These are phyloP conservation scores for Penicillium digitatum DNA, from an alignment of 2,329 filamentous ascomycete genomes.

Conservation along the genomic window DNA sequence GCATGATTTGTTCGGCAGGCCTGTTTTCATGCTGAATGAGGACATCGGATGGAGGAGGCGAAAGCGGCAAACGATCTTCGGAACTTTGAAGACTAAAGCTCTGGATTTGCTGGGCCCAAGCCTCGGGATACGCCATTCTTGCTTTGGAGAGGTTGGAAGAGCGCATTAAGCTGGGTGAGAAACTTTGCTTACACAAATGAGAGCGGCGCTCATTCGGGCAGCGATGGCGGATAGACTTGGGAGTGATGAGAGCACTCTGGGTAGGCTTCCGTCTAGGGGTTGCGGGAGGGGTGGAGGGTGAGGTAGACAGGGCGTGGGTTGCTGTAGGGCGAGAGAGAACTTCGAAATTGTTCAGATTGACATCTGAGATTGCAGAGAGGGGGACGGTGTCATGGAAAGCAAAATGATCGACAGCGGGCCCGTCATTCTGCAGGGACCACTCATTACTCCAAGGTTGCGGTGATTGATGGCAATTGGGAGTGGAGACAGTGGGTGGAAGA, in stretches of 20 bases:
- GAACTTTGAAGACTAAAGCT: slow-evolving; percentile 50
- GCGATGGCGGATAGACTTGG: slow-evolving; percentile 40
- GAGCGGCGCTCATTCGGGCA: slow-evolving; percentile 41
- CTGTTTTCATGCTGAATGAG: slow-evolving; percentile 40
- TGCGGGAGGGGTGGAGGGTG: slow-evolving; percentile 37
- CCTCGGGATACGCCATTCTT: slow-evolving; percentile 42
- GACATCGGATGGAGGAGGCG: slow-evolving; percentile 46
- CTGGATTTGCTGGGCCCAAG: slow-evolving; percentile 54
- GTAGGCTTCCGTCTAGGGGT: slow-evolving; percentile 36
- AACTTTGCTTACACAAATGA: slow-evolving; percentile 42
- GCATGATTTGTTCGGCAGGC: slow-evolving; percentile 30
- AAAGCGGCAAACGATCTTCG: slow-evolving; percentile 42
- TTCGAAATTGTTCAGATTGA: slow-evolving; percentile 33
- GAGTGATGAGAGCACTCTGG: slow-evolving; percentile 37
- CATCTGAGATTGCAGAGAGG: slow-evolving; percentile 33
- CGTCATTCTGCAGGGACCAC: slow-evolving; percentile 50
- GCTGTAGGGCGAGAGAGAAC: slow-evolving; percentile 25
- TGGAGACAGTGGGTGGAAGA: slow-evolving; percentile 49
- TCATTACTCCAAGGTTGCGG: slow-evolving; percentile 54
- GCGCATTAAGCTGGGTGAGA: slow-evolving; percentile 53
- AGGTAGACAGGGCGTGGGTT: slow-evolving; percentile 22
- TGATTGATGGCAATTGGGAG: slow-evolving; percentile 40
- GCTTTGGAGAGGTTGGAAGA: slow-evolving; percentile 47
- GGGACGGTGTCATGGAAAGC: slow-evolving; percentile 40
- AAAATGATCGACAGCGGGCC: slow-evolving; percentile 34